Evolutionary conservation across 805 yeast genomes (phyloP).

Genomic region (Metschnikowia noctiluminum): DNA sequence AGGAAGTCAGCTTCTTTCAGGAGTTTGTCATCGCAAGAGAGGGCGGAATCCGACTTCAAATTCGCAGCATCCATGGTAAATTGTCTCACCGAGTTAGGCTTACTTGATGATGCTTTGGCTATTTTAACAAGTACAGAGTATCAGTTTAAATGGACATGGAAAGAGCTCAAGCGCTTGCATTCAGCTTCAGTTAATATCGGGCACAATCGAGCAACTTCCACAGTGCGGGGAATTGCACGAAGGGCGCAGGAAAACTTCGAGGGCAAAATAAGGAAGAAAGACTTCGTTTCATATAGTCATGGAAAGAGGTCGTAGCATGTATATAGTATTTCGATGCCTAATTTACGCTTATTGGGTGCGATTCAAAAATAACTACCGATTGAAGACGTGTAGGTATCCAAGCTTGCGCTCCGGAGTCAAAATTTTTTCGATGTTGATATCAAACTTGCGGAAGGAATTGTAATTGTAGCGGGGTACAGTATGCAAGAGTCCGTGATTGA

Average conservation of each 20-base stretch:
- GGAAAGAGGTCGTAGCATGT: constrained; percentile 29
- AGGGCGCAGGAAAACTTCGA: constrained; percentile 36
- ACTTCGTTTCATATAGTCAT: constrained; percentile 30
- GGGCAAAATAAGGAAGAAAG: constrained; percentile 38
- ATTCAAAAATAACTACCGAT: no score
- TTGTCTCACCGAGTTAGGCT: constrained; percentile 51
- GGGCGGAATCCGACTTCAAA: constrained; percentile 51
- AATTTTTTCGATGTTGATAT: neutral
- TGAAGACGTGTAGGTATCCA: no score
- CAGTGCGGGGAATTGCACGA: constrained; percentile 32
- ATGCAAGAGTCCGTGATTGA: neutral
- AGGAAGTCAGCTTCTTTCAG: constrained; percentile 55
- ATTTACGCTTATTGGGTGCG: neutral
- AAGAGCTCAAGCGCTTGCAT: constrained; percentile 28
- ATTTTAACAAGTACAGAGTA: constrained; percentile 63
- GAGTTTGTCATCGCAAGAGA: constrained; percentile 28
- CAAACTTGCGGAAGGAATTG: neutral
- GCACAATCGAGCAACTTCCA: constrained; percentile 25
- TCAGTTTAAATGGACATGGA: constrained; percentile 67
- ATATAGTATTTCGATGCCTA: constrained; percentile 1
- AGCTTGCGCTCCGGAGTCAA: neutral
- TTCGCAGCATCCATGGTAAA: constrained; percentile 74
- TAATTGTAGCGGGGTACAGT: no score
- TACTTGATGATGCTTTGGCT: constrained; percentile 66
- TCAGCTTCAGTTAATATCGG: constrained; percentile 33